A percentile compares a stretch with the other conserved stretches of the same genome.
Conservation (phyloP, 23 red algal genomes). For the Chondrus crispus region DNA sequence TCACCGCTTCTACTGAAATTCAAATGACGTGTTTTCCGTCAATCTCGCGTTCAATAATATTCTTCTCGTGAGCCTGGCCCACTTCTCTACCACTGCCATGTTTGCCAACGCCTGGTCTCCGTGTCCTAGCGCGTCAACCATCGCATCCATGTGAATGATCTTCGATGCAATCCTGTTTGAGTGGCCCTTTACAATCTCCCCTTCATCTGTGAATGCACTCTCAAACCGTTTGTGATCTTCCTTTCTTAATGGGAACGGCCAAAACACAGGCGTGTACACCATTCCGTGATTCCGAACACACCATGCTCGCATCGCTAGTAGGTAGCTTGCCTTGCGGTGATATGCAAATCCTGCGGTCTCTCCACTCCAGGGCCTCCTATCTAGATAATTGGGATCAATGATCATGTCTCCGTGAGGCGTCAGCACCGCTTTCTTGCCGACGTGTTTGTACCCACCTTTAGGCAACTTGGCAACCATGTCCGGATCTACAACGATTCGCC, state of each 20-base stretch:
- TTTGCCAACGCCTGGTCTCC: constrained; percentile 25
- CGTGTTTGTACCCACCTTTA: constrained; percentile 58
- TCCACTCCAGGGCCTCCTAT: constrained; percentile 39
- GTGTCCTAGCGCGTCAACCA: constrained; percentile 58
- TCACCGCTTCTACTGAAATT: too few species aligned
- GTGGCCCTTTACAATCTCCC: too few species aligned
- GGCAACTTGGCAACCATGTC: constrained; percentile 76
- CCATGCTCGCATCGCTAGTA: constrained; percentile 79
- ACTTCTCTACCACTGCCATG: constrained; percentile 61
- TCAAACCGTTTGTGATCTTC: constrained; percentile 62
- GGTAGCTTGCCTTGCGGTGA: constrained; percentile 76
- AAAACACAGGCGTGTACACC: constrained; percentile 63
- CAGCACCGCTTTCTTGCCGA: constrained; percentile 80
- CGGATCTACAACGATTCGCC: constrained; percentile 71
- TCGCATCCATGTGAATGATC: constrained; percentile 41
- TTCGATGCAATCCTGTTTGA: constrained; percentile 2
- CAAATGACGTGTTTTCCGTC: too few species aligned
- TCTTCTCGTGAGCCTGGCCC: constrained; percentile 38
- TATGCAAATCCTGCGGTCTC: constrained; percentile 60
- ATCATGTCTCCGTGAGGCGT: constrained; percentile 72
- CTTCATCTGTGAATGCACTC: constrained; percentile 26
- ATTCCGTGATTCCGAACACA: constrained; percentile 70
- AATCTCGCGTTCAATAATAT: constrained; percentile 16
- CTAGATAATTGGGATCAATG: constrained; percentile 61
- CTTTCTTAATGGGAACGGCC: constrained; percentile 57